A percentile compares a stretch with the other conserved stretches of the same genome.
These are phyloP conservation scores for Calycina herbarum DNA, from an alignment of 2,329 filamentous ascomycete species.

Conservation along the genomic window DNA sequence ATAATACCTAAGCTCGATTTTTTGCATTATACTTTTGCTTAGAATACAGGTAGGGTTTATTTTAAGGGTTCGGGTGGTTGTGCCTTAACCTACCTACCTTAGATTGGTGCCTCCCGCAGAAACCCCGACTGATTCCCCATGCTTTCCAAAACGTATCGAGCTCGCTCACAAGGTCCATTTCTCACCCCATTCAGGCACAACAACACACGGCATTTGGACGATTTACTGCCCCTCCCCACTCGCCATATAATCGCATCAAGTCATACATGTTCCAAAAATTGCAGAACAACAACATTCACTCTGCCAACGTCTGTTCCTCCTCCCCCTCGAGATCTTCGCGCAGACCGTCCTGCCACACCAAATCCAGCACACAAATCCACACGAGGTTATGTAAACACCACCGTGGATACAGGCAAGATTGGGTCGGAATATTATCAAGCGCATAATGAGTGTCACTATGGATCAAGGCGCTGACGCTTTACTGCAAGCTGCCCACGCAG, in stretches of 20 bases:
- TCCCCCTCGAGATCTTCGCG: conserved; percentile 15
- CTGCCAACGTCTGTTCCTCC: conserved; percentile 2
- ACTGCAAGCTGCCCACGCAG: conserved; percentile 32
- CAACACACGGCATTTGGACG: conserved; percentile 1
- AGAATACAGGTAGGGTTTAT: too few species aligned
- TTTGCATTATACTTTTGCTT: too few species aligned
- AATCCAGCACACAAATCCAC: conserved; percentile 13
- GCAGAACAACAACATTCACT: conserved; percentile 7
- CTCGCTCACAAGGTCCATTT: conserved; percentile 1
- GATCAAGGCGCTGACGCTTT: conserved; percentile 32
- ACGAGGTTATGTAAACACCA: conserved; percentile 35
- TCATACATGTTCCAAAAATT: conserved; percentile 17
- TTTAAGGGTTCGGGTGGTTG: too few species aligned
- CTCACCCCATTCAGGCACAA: conserved; percentile 8
- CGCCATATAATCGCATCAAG: conserved; percentile 8
- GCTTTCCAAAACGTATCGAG: background rate
- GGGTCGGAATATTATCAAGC: conserved; percentile 26
- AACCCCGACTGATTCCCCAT: too few species aligned
- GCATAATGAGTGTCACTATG: conserved; percentile 35
- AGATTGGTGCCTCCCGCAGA: too few species aligned
- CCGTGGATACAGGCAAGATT: conserved; percentile 27
- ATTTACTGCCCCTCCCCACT: conserved; percentile 2
- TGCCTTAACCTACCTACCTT: too few species aligned
- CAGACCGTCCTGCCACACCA: conserved; percentile 17
- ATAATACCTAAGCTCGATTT: too few species aligned